Evolutionary conservation across 176 grass and related monocot species (phyloP).

Genomic region (barley (Hordeum vulgare)): MorexV3_pseudomolecules_assembly NC_058520.1:82778890-82779389

Average conservation of each 20-base stretch:
- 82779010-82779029: too few species aligned
- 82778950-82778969: too few species aligned
- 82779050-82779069: conserved; percentile 54
- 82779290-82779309: conserved; percentile 57
- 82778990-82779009: too few species aligned
- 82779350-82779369: not conserved
- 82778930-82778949: too few species aligned
- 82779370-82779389: not conserved
- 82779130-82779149: not conserved
- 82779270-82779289: conserved; percentile 54
- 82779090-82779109: not conserved
- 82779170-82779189: too few species aligned
- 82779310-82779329: not conserved
- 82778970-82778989: too few species aligned
- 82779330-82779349: too few species aligned
- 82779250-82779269: conserved; percentile 40
- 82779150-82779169: too few species aligned
- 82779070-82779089: conserved; percentile 53
- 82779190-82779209: too few species aligned
- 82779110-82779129: not conserved
- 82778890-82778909: too few species aligned
- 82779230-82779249: conserved; percentile 55
- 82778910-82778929: not conserved
- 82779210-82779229: too few species aligned
- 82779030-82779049: too few species aligned